Evolutionary conservation across 108 stramenopile genomes (phyloP), one percentile per base, ranked within the genome.

Genomic region (Pseudonitzschia multiseries): DNA sequence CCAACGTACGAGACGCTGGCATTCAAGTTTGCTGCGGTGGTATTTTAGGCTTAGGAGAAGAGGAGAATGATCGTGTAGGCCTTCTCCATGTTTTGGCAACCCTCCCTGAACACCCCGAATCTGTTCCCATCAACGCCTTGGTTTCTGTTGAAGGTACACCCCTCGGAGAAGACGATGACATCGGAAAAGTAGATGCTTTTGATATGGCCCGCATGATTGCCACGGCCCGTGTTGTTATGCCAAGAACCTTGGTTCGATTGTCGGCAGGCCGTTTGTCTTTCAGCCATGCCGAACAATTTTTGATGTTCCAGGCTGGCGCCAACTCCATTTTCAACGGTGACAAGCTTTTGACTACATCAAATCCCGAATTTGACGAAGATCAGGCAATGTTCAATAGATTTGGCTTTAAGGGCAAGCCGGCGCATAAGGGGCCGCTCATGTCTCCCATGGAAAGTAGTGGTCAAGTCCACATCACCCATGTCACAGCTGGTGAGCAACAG

Each of bases 271-370:
- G 98, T 21, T 76, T 98, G 42, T 93, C 93, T 64, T 97, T 98
- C 75, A 88, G 88, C 54, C 86, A 97, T 70, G 95, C 95, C 29
- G 98, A 97, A 70, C 97, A 98, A 81, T 97, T 79, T 70, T 72
- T 98, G 57, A 97, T 98, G 96, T 98, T 98, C 85, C 90, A 94
- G 77, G 97, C 97, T 13, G 98, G 98, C 21, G 98, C 98, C 46
- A 98, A 98, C 83, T 96, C 95, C 54, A 98, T 98, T 71, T 98
- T 98, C 77, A 98, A 96, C 68, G 98, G 98, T 17, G 98, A 98
- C 79, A 96, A 92, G 80, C 85, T 98, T 48, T 80, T 98, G 57
- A 98, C 98, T 12, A 97, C 98, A 2, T 79, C 83, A 71, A 98
- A 98, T 81, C 96, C 96, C 2, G 96, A 91, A 67, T 97, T 98